Base-by-base conservation (phyloP, 176 grass and related monocot genomes). In the Phragmites australis region DNA sequence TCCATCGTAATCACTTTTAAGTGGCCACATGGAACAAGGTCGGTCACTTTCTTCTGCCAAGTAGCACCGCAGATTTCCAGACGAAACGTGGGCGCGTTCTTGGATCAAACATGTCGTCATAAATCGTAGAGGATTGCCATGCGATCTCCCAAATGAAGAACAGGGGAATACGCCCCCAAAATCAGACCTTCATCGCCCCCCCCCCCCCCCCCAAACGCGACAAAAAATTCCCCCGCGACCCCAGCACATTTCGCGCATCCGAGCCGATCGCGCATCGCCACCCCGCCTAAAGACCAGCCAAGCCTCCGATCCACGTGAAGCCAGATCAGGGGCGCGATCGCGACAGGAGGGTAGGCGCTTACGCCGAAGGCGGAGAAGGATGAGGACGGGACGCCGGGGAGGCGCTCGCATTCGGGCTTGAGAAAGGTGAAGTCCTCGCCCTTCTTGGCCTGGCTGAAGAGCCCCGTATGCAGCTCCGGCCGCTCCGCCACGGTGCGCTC, bases 361-460 rank as follows among this genome's bases (percentile, higher is more conserved):
- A 86, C 81, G 31, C 81, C 91, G 68, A 93, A 97, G 49, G 84
- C 91, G 9, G 94, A 97, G 83, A 89, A 86, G 57, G 84, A 77
- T 71, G 84, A 86, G 4, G 88, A 82, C 12, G 82, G 78, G 78
- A 89, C 74, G 69, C 81, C 94, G 0, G 67, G 86, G 45, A 93
- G 31, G 45, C 91, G 90, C 74, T 91, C 90, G 78, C 84, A 91
- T n/a, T 93, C 84, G 46, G 74, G 76, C 89, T 93, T 89, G 76
- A 97, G 79, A 69, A 97, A 83, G 68, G 82, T 91, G 68, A 91
- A 97, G 82, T 97, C 94, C 85, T 93, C 94, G 26, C 94, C 94
- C 53, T 97, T 97, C 94, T 97, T 97, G 74, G 90, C 92, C 86
- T 91, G 94, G 83, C 68, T 84, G 83, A 81, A 81, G 45, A 77